Evolutionary conservation across 1,284 basidiomycete species (phyloP), one percentile per base, ranked within the genome.

Genomic region (Ceratorhiza oryzae-sativae): DNA sequence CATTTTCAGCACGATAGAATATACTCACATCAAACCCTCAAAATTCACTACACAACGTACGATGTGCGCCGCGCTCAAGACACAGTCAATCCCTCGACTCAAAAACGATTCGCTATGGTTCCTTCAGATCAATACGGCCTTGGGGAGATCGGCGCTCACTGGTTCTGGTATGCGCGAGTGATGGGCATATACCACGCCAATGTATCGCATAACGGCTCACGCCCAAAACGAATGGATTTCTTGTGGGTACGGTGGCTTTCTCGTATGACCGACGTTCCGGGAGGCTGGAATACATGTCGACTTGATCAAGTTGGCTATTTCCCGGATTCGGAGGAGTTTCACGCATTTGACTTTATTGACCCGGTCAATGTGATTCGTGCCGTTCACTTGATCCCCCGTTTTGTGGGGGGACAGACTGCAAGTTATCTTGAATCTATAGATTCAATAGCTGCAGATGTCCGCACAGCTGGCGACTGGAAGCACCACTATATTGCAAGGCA

Each of bases 331-430:
- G 46, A 71, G 0, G 15, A 41, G 15, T 25, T 48, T 18, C 15
- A 71, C 15, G 78, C 82, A 0, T 85, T 83, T 75, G 79, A 81
- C 5, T 85, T 85, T 72, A 71, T 84, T 2, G 79, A 83, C 73
- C 83, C 83, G 0, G 48, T 71, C 0, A 73, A 78, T 2, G 76
- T 84, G 46, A 75, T 84, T 23, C 77, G 78, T 4, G 80, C 76
- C 0, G 76, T 75, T 25, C 83, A 84, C 71, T 49, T 82, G 9
- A 77, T 81, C 18, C 81, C 80, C 0, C 73, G 73, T 0, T 80
- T 79, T 59, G 63, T 46, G 0, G 27, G 70, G 18, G 78, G 77
- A 0, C 53, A 12, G 0, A 77, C 68, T 1, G 1, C 3, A 1
- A 23, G 56, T 13, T 34, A 62, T 4, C 70, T 73, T 20, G 25